These are phyloP conservation scores for Macrolepiota albuminosa DNA, from an alignment of 768 basidiomycete species.

Conservation along the genomic window DNA sequence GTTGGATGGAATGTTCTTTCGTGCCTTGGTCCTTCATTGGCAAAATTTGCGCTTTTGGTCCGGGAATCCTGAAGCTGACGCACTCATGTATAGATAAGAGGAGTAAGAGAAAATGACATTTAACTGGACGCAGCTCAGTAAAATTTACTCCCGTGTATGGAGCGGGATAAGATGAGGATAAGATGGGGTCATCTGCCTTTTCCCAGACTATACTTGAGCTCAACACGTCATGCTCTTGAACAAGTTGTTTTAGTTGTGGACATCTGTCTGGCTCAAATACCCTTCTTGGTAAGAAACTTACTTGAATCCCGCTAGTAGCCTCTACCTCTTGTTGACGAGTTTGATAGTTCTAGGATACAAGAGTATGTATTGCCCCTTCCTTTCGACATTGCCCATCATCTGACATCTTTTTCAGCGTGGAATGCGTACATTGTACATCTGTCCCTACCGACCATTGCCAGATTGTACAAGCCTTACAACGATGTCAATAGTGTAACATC, in stretches of 20 bases:
- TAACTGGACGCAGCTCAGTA: no score
- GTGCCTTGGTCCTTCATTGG: not conserved
- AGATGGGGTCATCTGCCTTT: no score
- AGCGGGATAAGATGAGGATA: no score
- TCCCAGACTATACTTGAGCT: not conserved
- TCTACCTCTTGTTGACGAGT: not conserved
- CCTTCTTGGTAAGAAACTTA: slow-evolving; percentile 27
- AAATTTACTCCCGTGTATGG: no score
- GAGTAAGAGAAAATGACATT: no score
- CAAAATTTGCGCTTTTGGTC: no score
- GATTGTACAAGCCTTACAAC: not conserved
- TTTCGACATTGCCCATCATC: not conserved
- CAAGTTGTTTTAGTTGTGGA: slow-evolving; percentile 4
- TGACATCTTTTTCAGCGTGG: slow-evolving; percentile 42
- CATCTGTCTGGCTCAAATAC: slow-evolving; percentile 17
- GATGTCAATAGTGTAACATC: slow-evolving; percentile 46
- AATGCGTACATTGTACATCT: slow-evolving; percentile 57
- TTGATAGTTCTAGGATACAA: slow-evolving; percentile 57
- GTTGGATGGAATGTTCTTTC: not conserved
- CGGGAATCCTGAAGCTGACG: not conserved
- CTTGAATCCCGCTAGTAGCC: not conserved
- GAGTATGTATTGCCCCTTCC: slow-evolving; percentile 34
- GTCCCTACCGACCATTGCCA: not conserved
- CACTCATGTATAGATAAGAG: not conserved
- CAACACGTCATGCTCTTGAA: not conserved